Evolutionary conservation across 208 protist genomes (phyloP).

Genomic region (Trypanosoma boissoni): DNA sequence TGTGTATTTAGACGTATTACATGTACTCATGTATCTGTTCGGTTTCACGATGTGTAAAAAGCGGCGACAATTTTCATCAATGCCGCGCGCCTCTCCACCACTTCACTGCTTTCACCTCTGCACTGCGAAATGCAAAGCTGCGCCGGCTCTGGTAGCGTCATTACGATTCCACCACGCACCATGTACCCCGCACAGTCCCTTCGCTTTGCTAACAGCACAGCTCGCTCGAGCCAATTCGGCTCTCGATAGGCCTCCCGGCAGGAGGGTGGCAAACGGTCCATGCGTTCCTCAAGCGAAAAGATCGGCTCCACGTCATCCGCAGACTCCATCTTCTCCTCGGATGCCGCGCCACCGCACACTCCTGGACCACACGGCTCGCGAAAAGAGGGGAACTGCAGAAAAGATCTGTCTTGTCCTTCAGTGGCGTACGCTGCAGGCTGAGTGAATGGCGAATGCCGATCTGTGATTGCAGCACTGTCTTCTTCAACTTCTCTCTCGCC

Average conservation of each 20-base stretch:
- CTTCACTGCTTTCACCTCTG: not conserved
- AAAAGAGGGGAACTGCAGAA: not conserved
- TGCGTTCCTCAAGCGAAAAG: not conserved
- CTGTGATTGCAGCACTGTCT: too few species aligned
- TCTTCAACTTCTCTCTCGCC: too few species aligned
- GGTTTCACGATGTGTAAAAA: not conserved
- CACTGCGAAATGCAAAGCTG: not conserved
- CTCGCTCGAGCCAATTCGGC: conserved; percentile 28
- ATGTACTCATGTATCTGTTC: too few species aligned
- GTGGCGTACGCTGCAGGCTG: too few species aligned
- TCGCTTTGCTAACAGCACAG: conserved; percentile 8
- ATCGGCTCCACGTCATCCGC: not conserved
- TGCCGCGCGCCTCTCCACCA: not conserved
- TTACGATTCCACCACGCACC: not conserved
- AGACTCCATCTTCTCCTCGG: not conserved
- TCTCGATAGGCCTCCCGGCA: conserved; percentile 19
- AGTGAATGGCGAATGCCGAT: too few species aligned
- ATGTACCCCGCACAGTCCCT: not conserved
- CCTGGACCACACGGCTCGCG: not conserved
- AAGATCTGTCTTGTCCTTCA: too few species aligned
- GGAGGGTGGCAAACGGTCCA: conserved; percentile 15
- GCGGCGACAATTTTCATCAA: not conserved
- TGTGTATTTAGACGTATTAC: too few species aligned
- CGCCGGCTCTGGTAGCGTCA: conserved; percentile 6
- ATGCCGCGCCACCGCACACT: not conserved